These are phyloP conservation scores for Stentor coeruleus DNA, from an alignment of 73 alveolate genomes.

Conservation along the genomic window DNA sequence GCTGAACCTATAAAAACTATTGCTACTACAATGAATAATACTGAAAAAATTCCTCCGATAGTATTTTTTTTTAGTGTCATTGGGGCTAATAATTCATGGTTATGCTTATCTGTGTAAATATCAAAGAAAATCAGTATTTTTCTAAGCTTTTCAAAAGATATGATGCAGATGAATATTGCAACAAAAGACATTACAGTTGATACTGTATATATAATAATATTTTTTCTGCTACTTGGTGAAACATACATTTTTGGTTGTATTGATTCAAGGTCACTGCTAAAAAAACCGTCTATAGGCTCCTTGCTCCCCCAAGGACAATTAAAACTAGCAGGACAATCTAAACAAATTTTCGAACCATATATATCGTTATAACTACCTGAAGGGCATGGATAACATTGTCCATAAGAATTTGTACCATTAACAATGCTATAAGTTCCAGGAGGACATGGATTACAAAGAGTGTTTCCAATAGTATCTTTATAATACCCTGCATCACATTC, in stretches of 20 bases:
- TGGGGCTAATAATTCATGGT: no score
- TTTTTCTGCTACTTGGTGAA: background rate
- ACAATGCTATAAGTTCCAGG: background rate
- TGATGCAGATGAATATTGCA: no score
- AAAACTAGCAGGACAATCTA: background rate
- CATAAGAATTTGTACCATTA: background rate
- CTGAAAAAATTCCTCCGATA: no score
- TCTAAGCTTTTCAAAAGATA: background rate
- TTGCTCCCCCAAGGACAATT: background rate
- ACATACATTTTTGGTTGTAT: background rate
- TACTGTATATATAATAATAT: background rate
- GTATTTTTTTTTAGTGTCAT: no score
- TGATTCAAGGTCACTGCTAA: background rate
- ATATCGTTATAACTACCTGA: background rate
- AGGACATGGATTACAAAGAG: background rate
- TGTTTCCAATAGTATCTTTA: background rate
- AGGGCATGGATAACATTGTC: background rate
- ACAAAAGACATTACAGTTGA: background rate
- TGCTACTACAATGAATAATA: no score
- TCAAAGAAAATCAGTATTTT: background rate
- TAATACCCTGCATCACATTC: background rate
- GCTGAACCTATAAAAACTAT: no score
- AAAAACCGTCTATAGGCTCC: background rate
- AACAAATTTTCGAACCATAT: background rate
- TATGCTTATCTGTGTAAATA: background rate